Conservation (phyloP, 441 rosid genomes). For the Melianthus villosus region DNA sequence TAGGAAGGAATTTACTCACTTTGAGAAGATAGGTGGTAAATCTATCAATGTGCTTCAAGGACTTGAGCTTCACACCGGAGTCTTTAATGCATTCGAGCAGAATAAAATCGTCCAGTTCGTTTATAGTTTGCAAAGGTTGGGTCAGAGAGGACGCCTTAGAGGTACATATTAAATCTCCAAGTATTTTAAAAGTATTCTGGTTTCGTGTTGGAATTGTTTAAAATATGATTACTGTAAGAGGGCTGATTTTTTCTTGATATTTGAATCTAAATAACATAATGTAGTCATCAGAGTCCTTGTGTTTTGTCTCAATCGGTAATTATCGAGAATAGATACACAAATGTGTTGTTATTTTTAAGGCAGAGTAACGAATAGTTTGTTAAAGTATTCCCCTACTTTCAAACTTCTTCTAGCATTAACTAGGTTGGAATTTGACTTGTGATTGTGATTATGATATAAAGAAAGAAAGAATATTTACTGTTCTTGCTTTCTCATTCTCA, state of each 20-base stretch:
- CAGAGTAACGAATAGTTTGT: too few relatives aligned
- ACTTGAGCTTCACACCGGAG: conserved; percentile 23
- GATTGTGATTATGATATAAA: not conserved
- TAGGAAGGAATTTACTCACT: conserved; percentile 18
- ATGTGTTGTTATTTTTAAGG: too few relatives aligned
- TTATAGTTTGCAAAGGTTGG: conserved; percentile 17
- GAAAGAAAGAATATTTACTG: not conserved
- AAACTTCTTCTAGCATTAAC: not conserved
- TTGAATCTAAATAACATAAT: too few relatives aligned
- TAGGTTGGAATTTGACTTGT: too few relatives aligned
- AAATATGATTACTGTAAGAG: not conserved
- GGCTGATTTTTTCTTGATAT: not conserved
- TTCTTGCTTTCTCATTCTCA: not conserved
- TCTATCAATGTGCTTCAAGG: conserved; percentile 20
- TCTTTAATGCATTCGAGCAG: conserved; percentile 25
- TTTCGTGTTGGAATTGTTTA: not conserved
- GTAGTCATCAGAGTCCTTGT: too few relatives aligned
- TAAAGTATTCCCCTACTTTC: too few relatives aligned
- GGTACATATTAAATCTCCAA: conserved; percentile 9
- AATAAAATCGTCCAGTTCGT: conserved; percentile 21
- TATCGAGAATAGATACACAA: too few relatives aligned
- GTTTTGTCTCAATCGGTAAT: too few relatives aligned
- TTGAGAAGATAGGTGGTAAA: conserved; percentile 19
- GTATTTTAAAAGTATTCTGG: not conserved
- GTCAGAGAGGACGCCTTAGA: conserved; percentile 19